These are phyloP conservation scores for Singerocomus rubriflavus DNA, from an alignment of 1,284 basidiomycete species.

Conservation along the genomic window DNA sequence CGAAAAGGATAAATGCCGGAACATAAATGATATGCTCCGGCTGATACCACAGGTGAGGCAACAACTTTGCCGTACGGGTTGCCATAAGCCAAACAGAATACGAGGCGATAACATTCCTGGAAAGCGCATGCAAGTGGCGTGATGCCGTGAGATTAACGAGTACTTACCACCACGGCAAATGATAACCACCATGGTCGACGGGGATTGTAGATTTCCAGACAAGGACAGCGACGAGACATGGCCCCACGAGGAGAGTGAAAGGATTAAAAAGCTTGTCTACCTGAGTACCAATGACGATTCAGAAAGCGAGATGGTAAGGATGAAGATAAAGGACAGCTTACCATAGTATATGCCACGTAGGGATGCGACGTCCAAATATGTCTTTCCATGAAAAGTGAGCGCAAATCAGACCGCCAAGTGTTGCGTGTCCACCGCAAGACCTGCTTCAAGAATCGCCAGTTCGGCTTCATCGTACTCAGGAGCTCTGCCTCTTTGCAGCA, in stretches of 20 bases:
- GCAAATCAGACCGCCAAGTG: conserved; percentile 87
- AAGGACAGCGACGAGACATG: conserved; percentile 71
- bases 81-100: conserved; percentile 80
- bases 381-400: conserved; percentile 85
- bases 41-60: conserved; percentile 84
- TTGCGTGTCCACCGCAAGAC: conserved; percentile 91
- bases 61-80: conserved; percentile 82
- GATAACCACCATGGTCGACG: conserved; percentile 73
- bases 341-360: conserved; percentile 91
- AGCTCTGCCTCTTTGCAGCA: conserved; percentile 88
- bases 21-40: conserved; percentile 87
- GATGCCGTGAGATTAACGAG: conserved; percentile 6
- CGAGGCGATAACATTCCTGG: conserved; percentile 72
- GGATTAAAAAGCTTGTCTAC: conserved; percentile 92
- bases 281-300: conserved; percentile 33
- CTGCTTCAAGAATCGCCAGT: conserved; percentile 93
- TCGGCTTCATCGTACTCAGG: conserved; percentile 91
- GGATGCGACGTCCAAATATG: conserved; percentile 87
- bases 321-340: conserved; percentile 26
- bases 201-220: conserved; percentile 77
- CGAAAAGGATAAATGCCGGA: conserved; percentile 88
- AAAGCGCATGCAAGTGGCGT: conserved; percentile 3
- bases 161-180: conserved; percentile 79
- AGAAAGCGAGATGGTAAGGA: conserved; percentile 2
- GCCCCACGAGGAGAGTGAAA: conserved; percentile 81